Percentiles rank a stretch among this genome's conserved stretches.
Evolutionary conservation across 345 rosid genomes (phyloP).

Genomic region (Melaleuca quinquenervia): DNA sequence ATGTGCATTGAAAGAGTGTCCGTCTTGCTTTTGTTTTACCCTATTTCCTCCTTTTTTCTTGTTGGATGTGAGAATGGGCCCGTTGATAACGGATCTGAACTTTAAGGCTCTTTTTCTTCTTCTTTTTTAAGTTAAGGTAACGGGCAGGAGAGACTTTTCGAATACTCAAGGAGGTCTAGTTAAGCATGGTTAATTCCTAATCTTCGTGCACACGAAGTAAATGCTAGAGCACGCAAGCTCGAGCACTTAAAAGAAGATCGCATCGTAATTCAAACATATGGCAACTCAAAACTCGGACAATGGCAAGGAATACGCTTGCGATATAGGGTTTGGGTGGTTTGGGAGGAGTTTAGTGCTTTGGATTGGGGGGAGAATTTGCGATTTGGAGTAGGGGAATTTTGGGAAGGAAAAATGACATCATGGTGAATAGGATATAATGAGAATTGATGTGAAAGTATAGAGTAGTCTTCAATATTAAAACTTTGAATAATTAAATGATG

Average conservation of each 20-base stretch:
- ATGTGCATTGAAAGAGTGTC: not conserved
- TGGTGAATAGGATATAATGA: fast-evolving
- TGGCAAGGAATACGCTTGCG: not conserved
- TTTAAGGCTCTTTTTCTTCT: not conserved
- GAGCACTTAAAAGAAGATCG: fast-evolving
- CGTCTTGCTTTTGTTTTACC: not conserved
- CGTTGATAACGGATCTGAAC: conserved; percentile 6
- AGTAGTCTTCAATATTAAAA: not conserved
- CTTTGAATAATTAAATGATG: not conserved
- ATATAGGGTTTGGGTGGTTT: fast-evolving
- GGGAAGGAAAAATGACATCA: not conserved
- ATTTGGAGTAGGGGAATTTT: fast-evolving
- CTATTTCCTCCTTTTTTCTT: not conserved
- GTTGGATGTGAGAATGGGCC: not conserved
- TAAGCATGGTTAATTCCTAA: not conserved
- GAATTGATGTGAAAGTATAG: too few species aligned
- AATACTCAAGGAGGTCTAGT: not conserved
- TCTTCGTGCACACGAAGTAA: not conserved
- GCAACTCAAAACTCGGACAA: not conserved
- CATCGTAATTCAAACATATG: fast-evolving
- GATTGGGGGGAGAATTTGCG: fast-evolving
- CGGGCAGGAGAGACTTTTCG: not conserved
- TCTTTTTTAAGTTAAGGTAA: not conserved
- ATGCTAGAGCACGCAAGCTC: not conserved
- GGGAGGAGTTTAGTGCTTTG: fast-evolving